Evolutionary conservation across 306 rosid species (phyloP).

Genomic region (Cicer cuneatum): DNA sequence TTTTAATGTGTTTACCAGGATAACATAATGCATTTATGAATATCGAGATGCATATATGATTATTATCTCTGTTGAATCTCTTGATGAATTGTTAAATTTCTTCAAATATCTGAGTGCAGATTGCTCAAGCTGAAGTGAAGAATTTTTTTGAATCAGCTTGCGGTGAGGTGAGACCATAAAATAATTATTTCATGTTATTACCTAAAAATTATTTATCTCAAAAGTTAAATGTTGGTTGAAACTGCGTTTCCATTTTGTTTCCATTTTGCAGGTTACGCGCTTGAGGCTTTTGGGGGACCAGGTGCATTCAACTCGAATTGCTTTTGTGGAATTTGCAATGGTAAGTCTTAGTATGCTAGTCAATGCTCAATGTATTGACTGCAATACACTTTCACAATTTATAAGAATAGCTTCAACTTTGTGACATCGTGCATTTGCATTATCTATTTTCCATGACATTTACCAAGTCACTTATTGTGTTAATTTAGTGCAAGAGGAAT

Average conservation of each 20-base stretch:
- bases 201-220: slow-evolving; percentile 30
- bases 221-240: slow-evolving; percentile 22
- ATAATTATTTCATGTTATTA: slow-evolving; percentile 31
- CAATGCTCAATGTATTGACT: slow-evolving; percentile 1
- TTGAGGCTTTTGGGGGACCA: slow-evolving; percentile 98
- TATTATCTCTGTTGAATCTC: slow-evolving; percentile 27
- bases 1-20: background rate
- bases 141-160: slow-evolving; percentile 89
- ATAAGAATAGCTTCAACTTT: slow-evolving; percentile 1
- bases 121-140: slow-evolving; percentile 95
- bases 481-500: slow-evolving; percentile 24
- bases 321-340: slow-evolving; percentile 90
- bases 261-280: slow-evolving; percentile 88
- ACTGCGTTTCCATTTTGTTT: slow-evolving; percentile 18
- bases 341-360: slow-evolving; percentile 44
- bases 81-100: slow-evolving; percentile 22
- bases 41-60: slow-evolving; percentile 11
- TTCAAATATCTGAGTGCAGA: slow-evolving; percentile 52
- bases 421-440: background rate
- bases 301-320: slow-evolving; percentile 96
- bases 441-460: no score
- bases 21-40: background rate
- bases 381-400: slow-evolving; percentile 10
- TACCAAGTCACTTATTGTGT: background rate
- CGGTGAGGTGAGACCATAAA: slow-evolving; percentile 74